A percentile compares a stretch with the other conserved stretches of the same genome.
phyloP scores from a whole-genome alignment of 1,139 yeast species.

The Barnettozyma hawaiiensis region DNA sequence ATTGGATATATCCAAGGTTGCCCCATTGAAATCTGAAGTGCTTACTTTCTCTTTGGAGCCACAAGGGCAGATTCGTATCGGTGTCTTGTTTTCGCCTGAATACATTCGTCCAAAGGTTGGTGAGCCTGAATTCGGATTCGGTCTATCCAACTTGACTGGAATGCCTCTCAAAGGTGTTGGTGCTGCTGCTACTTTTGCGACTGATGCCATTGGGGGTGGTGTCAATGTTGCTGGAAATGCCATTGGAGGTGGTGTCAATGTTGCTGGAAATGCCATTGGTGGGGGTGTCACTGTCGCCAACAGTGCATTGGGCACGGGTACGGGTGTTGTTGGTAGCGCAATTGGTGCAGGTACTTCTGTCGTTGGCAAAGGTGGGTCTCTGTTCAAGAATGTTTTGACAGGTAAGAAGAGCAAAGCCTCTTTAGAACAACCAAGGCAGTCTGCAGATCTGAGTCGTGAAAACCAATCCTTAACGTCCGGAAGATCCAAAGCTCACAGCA shows the following conservation, averaged over 20 bases:
- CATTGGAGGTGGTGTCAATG: constrained; percentile 32
- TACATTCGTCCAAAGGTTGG: constrained; percentile 57
- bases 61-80: constrained; percentile 51
- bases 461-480: constrained; percentile 18
- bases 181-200: constrained; percentile 33
- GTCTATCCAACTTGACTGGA: constrained; percentile 38
- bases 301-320: constrained; percentile 31
- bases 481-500: constrained; percentile 4
- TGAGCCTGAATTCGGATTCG: constrained; percentile 38
- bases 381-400: constrained; percentile 37
- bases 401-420: constrained; percentile 24
- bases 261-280: constrained; percentile 31
- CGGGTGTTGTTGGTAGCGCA: constrained; percentile 20
- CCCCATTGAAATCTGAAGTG: constrained; percentile 40
- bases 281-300: constrained; percentile 34
- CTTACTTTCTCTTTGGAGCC: constrained; percentile 50
- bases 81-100: constrained; percentile 56
- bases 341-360: constrained; percentile 17
- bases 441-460: constrained; percentile 12
- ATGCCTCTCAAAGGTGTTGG: constrained; percentile 47
- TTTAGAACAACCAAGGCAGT: constrained; percentile 16
- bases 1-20: constrained; percentile 45
- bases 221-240: constrained; percentile 32
- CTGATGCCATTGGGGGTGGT: constrained; percentile 38
- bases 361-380: constrained; percentile 33